A percentile compares a stretch with the other conserved stretches of the same genome.
phyloP scores from a whole-genome alignment of 2,329 filamentous ascomycete species.

The Helminthosporium solani region DNA sequence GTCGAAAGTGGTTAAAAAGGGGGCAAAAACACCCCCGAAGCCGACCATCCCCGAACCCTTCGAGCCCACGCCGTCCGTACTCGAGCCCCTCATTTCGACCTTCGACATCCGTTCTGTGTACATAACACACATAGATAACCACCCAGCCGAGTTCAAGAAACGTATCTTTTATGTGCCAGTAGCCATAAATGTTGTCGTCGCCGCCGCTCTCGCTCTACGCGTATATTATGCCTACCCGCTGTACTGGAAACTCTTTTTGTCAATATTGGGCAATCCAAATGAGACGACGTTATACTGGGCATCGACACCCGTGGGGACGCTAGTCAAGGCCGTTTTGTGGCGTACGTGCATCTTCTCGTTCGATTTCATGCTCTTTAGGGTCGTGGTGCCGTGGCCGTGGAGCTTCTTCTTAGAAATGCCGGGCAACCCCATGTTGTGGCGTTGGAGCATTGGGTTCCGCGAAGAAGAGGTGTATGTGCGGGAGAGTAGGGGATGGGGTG shows the following conservation, averaged over 20 bases:
- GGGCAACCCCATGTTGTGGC: constrained; percentile 69
- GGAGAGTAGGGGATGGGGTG: constrained; percentile 72
- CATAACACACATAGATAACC: constrained; percentile 77
- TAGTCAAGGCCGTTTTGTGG: constrained; percentile 58
- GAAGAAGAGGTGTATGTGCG: constrained; percentile 79
- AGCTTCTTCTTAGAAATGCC: constrained; percentile 62
- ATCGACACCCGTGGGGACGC: constrained; percentile 55
- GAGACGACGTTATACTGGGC: constrained; percentile 64
- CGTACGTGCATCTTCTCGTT: constrained; percentile 68
- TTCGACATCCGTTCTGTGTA: constrained; percentile 74
- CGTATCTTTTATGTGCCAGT: constrained; percentile 81
- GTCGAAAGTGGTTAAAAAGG: constrained; percentile 18
- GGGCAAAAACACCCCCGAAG: constrained; percentile 15
- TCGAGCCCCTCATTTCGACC: constrained; percentile 65
- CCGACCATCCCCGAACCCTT: constrained; percentile 62
- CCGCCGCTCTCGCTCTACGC: constrained; percentile 65
- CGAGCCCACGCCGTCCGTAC: constrained; percentile 61
- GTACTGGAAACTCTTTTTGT: constrained; percentile 68
- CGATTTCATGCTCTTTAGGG: constrained; percentile 62
- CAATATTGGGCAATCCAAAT: constrained; percentile 66
- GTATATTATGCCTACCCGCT: constrained; percentile 67
- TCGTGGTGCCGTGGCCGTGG: constrained; percentile 50
- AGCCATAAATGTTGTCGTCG: constrained; percentile 70
- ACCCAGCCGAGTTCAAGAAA: constrained; percentile 69
- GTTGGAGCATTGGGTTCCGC: constrained; percentile 73